Conservation (phyloP, 805 yeast genomes). For the Teunomyces barrocoloradensis region DNA sequence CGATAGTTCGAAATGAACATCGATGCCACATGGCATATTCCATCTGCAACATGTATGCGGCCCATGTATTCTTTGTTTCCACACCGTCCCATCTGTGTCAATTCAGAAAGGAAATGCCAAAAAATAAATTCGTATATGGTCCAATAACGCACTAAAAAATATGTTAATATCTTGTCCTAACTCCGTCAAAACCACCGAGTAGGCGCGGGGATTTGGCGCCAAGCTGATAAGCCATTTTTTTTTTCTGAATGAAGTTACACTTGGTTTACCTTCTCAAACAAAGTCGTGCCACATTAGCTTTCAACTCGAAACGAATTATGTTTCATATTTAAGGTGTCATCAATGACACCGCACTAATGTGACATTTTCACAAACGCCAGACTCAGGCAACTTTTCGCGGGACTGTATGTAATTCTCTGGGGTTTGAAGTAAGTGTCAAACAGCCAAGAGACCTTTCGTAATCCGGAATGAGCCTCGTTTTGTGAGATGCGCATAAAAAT, state of each 20-base stretch:
- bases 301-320: background rate
- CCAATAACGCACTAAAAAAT: constrained; percentile 3
- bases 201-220: constrained; percentile 2
- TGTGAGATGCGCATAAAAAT: constrained; percentile 2
- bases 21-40: too few species aligned
- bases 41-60: too few species aligned
- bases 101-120: background rate
- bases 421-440: constrained; percentile 3
- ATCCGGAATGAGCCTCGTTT: constrained; percentile 3
- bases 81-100: background rate
- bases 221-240: background rate
- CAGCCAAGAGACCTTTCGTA: constrained; percentile 3
- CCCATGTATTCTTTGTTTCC: background rate
- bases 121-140: constrained; percentile 3
- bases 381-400: background rate
- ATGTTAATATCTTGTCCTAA: constrained; percentile 3
- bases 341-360: background rate
- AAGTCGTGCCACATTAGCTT: background rate
- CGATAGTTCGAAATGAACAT: too few species aligned
- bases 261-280: background rate
- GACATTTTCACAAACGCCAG: background rate
- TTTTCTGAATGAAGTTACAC: background rate
- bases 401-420: background rate
- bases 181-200: background rate
- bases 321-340: background rate